Percentiles rank a stretch among this genome's conserved stretches.
Conservation (phyloP, 2,329 filamentous ascomycete species). For the Phoma sp. region DNA sequence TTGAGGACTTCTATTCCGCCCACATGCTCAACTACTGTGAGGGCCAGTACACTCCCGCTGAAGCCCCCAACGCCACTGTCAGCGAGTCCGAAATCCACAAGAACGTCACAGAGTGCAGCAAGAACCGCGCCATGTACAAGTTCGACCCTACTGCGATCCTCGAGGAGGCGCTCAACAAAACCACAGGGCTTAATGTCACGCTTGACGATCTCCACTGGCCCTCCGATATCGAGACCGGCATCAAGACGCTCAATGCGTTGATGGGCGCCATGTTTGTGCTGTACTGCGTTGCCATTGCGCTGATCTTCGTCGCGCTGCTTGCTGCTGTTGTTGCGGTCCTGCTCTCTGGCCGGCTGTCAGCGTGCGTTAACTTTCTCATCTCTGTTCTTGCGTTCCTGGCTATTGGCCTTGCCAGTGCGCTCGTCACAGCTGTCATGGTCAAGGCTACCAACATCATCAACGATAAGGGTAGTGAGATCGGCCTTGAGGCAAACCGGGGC, state of each 20-base stretch:
- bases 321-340: constrained; percentile 55
- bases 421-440: constrained; percentile 67
- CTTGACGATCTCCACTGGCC: constrained; percentile 64
- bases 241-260: constrained; percentile 58
- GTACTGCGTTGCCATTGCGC: constrained; percentile 63
- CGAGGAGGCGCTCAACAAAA: constrained; percentile 54
- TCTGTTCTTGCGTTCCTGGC: constrained; percentile 60
- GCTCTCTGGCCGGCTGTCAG: constrained; percentile 52
- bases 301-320: constrained; percentile 59
- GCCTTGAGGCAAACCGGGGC: constrained; percentile 58
- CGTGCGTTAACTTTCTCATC: constrained; percentile 58
- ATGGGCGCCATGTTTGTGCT: constrained; percentile 62
- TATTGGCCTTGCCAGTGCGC: constrained; percentile 75
- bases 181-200: constrained; percentile 51
- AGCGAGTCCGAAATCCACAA: constrained; percentile 50
- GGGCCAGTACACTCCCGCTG: constrained; percentile 53
- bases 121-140: constrained; percentile 59
- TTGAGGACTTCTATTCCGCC: constrained; percentile 66
- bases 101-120: constrained; percentile 63
- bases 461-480: constrained; percentile 57
- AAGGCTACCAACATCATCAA: constrained; percentile 62
- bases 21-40: constrained; percentile 67
- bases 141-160: constrained; percentile 62
- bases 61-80: constrained; percentile 53
- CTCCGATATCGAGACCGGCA: constrained; percentile 59